Evolutionary conservation across 129 eudicot species (phyloP).

Genomic region (Lactuca saligna): DNA sequence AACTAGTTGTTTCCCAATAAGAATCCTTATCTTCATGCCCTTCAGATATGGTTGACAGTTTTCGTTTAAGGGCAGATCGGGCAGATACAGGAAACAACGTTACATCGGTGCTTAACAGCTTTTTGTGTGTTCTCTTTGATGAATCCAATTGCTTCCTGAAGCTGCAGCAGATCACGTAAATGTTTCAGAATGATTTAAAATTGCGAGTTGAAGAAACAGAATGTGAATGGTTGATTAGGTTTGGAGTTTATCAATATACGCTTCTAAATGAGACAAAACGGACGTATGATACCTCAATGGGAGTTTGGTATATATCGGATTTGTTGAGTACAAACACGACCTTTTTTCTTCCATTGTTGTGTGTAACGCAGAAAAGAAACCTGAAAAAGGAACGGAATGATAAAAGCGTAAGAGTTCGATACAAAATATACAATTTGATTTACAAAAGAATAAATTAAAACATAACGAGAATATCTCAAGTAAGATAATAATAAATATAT

Average conservation of each 20-base stretch:
- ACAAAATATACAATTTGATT: too few species aligned
- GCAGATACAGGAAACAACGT: conserved; percentile 83
- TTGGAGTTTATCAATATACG: neutral
- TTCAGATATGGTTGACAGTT: conserved; percentile 44
- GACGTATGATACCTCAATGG: conserved; percentile 50
- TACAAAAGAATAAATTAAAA: too few species aligned
- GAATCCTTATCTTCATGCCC: conserved; percentile 29
- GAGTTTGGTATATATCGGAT: conserved; percentile 72
- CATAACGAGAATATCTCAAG: conserved; percentile 14
- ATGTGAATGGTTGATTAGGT: conserved; percentile 2
- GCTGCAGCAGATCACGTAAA: too few species aligned
- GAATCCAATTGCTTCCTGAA: conserved; percentile 81
- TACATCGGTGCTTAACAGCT: conserved; percentile 70
- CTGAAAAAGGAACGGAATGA: too few species aligned
- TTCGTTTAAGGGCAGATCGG: conserved; percentile 74
- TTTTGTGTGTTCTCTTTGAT: conserved; percentile 74
- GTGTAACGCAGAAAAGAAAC: conserved; percentile 88
- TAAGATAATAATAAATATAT: too few species aligned
- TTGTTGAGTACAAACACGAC: conserved; percentile 89
- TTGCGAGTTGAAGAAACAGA: neutral
- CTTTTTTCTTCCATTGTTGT: conserved; percentile 97
- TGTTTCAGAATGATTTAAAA: neutral
- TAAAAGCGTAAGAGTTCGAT: too few species aligned
- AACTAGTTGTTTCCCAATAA: conserved; percentile 47
- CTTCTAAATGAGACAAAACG: conserved; percentile 4